These are phyloP conservation scores for Lachnellula occidentalis DNA, from an alignment of 2,329 filamentous ascomycete species.

Conservation along the genomic window DNA sequence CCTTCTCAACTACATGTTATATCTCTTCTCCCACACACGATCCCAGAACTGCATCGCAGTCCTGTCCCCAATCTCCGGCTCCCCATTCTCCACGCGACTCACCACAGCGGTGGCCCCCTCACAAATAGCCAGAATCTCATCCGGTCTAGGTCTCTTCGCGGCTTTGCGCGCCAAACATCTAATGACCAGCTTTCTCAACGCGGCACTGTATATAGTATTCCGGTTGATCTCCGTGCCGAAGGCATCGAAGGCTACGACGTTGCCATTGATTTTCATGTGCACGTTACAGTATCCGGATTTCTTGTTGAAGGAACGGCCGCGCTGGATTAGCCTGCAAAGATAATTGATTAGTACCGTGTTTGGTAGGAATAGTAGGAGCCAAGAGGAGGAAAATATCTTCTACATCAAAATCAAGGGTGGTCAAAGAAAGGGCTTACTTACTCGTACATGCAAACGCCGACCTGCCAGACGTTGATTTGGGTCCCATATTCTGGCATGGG, in stretches of 20 bases:
- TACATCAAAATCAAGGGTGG: too few species aligned
- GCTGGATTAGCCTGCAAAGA: too few species aligned
- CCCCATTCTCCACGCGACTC: not conserved
- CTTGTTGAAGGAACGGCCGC: too few species aligned
- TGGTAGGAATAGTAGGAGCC: too few species aligned
- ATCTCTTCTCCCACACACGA: too few species aligned
- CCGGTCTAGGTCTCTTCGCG: not conserved
- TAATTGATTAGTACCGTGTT: too few species aligned
- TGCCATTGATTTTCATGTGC: not conserved
- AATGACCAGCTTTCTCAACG: not conserved
- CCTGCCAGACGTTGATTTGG: too few species aligned
- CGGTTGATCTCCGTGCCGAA: not conserved
- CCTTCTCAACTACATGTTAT: too few species aligned
- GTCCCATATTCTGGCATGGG: too few species aligned
- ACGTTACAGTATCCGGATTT: not conserved
- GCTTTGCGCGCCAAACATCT: not conserved
- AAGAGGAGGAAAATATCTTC: too few species aligned
- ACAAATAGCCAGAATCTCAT: not conserved
- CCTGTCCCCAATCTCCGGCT: not conserved
- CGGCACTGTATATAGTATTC: not conserved
- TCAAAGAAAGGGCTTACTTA: too few species aligned
- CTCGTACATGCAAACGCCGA: too few species aligned
- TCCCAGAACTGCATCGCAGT: not conserved
- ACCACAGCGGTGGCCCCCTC: not conserved
- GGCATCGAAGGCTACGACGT: not conserved